Evolutionary conservation across 352 stramenopile genomes (phyloP).

Genomic region (Globisporangium echinulatum): DNA sequence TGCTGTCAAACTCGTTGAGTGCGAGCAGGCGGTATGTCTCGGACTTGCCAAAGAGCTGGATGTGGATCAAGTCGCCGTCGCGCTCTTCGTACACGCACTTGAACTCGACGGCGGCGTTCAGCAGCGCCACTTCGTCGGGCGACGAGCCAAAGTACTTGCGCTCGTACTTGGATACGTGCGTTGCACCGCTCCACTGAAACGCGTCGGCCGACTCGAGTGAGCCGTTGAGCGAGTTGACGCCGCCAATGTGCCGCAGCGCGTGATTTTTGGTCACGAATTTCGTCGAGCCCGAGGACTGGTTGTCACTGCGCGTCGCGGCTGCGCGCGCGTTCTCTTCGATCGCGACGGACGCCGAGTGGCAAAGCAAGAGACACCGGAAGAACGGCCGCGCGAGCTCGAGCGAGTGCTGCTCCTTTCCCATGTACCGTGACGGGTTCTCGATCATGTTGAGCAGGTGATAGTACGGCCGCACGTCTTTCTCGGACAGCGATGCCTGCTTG

Average conservation of each 20-base stretch:
- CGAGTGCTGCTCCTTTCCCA: constrained; percentile 42
- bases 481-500: constrained; percentile 41
- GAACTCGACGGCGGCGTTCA: constrained; percentile 77
- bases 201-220: constrained; percentile 10
- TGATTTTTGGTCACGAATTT: constrained; percentile 7
- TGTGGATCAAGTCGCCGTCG: constrained; percentile 68
- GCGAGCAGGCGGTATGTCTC: constrained; percentile 75
- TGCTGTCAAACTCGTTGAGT: constrained; percentile 85
- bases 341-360: constrained; percentile 65
- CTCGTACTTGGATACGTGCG: constrained; percentile 25
- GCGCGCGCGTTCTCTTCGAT: constrained; percentile 30
- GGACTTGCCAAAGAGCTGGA: constrained; percentile 65
- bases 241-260: constrained; percentile 12
- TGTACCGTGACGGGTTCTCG: constrained; percentile 41
- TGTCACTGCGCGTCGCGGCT: not conserved
- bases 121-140: constrained; percentile 72
- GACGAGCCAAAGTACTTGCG: constrained; percentile 73
- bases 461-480: constrained; percentile 68
- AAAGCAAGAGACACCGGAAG: constrained; percentile 76
- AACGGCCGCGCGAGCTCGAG: constrained; percentile 65
- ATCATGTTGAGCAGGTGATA: constrained; percentile 65
- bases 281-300: constrained; percentile 5
- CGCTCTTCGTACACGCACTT: constrained; percentile 75
- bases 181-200: constrained; percentile 14
- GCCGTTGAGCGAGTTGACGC: constrained; percentile 19